Base-by-base conservation (phyloP, 2,329 filamentous ascomycete species). In the Hymenoscyphus albidus region DNA sequence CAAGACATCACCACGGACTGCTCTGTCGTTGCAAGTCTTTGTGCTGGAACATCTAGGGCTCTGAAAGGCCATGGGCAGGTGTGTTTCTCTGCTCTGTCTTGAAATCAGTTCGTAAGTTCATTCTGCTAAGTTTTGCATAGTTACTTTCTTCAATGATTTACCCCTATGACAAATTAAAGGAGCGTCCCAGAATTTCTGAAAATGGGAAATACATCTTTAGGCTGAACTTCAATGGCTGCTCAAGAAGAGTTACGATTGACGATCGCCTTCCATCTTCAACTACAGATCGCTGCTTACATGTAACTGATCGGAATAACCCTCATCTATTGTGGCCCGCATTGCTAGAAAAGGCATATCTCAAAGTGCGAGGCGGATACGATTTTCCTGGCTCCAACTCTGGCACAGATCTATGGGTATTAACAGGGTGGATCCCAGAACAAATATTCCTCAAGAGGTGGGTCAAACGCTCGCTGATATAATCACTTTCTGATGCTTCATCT, bases 341-440 rank as follows among this genome's bases (percentile, higher is more conserved):
- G 4, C 80, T 98, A 16, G 95, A 99, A 75, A 99, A 99, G 75
- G 95, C 95, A 0, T 99, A 99, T 71, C 81, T 99, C 1, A 99
- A 98, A 79, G 87, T 98, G 12, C 86, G 94, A 63, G 95, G 95
- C 35, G 95, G 95, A 40, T 99, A 99, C 75, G 93, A 99, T 74
- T 99, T 99, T 70, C 94, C 95, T 0, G 95, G 95, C 7, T 98
- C 95, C 73, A 98, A 98, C 76, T 98, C 94, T 0, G 93, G 92
- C 12, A 98, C 94, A 2, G 95, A 99, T 77, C 79, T 99, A 3
- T 96, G 92, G 86, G 89, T 96, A 1, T 78, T 99, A 62, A 96
- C 91, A 0, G 94, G 95, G 38, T 99, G 95, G 95, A 93, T 99
- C 59, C 95, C 95, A 0, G 93, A 99, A 77, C 95, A 99, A 76